A percentile compares a stretch with the other conserved stretches of the same genome.
These are phyloP conservation scores for Pestalotiopsis sp. DNA, from an alignment of 2,329 filamentous ascomycete genomes.

Conservation along the genomic window DNA sequence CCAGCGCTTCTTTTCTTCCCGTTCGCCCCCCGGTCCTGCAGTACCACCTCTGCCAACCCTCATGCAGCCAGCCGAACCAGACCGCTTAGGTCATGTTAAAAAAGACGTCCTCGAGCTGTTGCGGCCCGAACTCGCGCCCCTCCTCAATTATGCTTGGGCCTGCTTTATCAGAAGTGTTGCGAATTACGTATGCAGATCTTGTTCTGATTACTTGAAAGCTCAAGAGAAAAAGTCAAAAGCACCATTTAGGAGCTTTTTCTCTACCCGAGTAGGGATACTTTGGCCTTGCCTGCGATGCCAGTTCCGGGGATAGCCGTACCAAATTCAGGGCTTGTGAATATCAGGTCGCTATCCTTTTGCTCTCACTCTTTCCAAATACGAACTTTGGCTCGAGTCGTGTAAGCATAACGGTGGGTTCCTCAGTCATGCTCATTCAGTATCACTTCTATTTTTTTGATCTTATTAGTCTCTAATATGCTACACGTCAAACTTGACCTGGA, in stretches of 20 bases:
- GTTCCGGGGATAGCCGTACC: neutral
- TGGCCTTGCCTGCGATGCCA: neutral
- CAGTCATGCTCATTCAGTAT: neutral
- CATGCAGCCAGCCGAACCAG: constrained; percentile 2
- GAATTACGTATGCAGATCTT: neutral
- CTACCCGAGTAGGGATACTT: neutral
- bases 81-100: neutral
- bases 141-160: neutral
- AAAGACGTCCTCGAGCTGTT: neutral
- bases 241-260: neutral
- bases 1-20: neutral
- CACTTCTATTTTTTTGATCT: neutral
- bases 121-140: constrained; percentile 8
- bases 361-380: neutral
- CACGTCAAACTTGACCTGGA: neutral
- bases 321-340: neutral
- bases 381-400: neutral
- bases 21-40: neutral
- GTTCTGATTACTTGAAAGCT: too few species aligned
- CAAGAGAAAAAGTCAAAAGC: neutral
- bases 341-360: neutral
- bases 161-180: neutral
- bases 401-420: neutral
- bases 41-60: neutral
- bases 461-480: neutral